Evolutionary conservation across 169 alveolate genomes (phyloP).

Genomic region (Plasmodium gaboni): DNA sequence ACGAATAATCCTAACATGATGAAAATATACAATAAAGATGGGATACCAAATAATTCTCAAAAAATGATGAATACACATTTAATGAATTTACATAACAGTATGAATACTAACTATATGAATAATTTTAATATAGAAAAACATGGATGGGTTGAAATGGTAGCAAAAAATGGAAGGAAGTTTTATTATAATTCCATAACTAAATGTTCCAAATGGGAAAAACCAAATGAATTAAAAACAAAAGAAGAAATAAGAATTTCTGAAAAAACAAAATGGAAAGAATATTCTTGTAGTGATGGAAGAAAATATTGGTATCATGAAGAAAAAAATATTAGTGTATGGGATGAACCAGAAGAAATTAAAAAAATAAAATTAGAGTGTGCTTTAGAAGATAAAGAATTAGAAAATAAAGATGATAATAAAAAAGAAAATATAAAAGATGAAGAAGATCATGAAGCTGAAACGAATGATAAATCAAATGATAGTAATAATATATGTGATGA

Average conservation of each 20-base stretch:
- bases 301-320: conserved; percentile 75
- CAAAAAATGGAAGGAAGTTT: conserved; percentile 88
- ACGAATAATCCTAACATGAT: conserved; percentile 44
- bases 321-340: conserved; percentile 78
- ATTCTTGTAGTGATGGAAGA: conserved; percentile 71
- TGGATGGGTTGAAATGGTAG: conserved; percentile 86
- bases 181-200: conserved; percentile 85
- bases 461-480: not conserved
- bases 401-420: conserved; percentile 1
- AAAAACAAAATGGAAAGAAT: conserved; percentile 80
- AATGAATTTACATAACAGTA: conserved; percentile 10
- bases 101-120: conserved; percentile 20
- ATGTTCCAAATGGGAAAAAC: conserved; percentile 88
- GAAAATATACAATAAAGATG: conserved; percentile 60
- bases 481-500: conserved; percentile 5
- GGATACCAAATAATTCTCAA: conserved; percentile 14
- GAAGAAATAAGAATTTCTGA: conserved; percentile 75
- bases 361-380: conserved; percentile 74
- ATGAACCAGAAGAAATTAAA: conserved; percentile 80
- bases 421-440: conserved; percentile 8
- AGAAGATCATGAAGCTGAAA: not conserved
- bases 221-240: conserved; percentile 85
- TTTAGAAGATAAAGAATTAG: conserved; percentile 24
- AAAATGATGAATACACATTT: conserved; percentile 17
- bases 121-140: conserved; percentile 34